These are phyloP conservation scores for Emmonsiellopsis sp. DNA, from an alignment of 2,329 filamentous ascomycete species.

Conservation along the genomic window DNA sequence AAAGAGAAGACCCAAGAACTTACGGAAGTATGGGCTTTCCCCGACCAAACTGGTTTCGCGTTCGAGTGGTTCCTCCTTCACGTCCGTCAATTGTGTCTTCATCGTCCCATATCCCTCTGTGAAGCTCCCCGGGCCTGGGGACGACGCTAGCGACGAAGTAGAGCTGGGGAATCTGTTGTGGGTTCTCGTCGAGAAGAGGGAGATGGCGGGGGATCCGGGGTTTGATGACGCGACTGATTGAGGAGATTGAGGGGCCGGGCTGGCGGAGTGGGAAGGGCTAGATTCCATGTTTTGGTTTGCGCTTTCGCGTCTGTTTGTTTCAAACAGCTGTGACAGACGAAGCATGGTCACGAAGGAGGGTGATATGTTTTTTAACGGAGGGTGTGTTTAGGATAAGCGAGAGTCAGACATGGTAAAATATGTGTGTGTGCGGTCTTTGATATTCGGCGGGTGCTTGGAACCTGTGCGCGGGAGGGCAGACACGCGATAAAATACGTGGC, in stretches of 20 bases:
- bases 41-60: constrained; percentile 47
- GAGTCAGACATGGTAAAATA: background rate
- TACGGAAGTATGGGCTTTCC: constrained; percentile 64
- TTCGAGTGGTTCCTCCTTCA: constrained; percentile 74
- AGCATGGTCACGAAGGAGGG: constrained; percentile 18
- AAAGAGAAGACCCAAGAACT: too few species aligned
- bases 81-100: constrained; percentile 66
- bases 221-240: constrained; percentile 27
- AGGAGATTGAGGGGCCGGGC: constrained; percentile 19
- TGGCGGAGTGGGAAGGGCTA: constrained; percentile 4
- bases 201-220: constrained; percentile 30
- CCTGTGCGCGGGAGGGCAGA: background rate
- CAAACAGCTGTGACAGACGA: constrained; percentile 27
- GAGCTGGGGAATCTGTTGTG: constrained; percentile 52
- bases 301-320: constrained; percentile 23
- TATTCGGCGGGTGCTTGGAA: background rate
- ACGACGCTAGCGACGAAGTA: constrained; percentile 62
- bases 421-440: background rate
- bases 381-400: background rate
- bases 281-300: constrained; percentile 19
- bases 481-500: constrained; percentile 7
- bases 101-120: constrained; percentile 42
- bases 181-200: constrained; percentile 31
- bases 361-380: background rate
- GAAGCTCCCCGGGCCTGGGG: constrained; percentile 43